Base-by-base conservation (phyloP, 176 grass and related monocot species). In the Stipa capillata region DNA sequence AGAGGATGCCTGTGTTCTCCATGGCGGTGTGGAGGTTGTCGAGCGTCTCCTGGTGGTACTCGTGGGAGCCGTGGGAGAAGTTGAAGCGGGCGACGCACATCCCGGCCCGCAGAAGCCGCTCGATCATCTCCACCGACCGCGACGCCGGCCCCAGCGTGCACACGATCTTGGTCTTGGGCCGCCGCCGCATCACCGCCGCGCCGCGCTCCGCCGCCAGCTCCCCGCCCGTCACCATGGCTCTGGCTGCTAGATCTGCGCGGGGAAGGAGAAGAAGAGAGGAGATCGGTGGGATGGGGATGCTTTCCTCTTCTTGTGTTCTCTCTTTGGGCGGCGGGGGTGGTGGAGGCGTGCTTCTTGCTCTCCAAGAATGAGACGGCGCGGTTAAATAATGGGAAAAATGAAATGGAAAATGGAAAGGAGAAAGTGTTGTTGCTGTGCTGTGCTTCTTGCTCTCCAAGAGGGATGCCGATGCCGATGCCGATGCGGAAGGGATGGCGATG, bases 31-130 rank as follows among this genome's bases (percentile, higher is more conserved):
- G 87, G 48, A 97, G 80, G 86, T 97, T 97, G 54, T 92, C 76
- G 78, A 97, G 94, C 79, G 89, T 94, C 79, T 88, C 91, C 91
- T 97, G 94, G 79, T 97, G 94, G 91, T 97, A 97, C 18, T 84
- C 94, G 82, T 94, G 91, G 9, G 91, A 92, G 31, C 94, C 91
- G 76, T 97, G 94, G 24, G 94, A 97, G 85, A 97, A 97, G 80
- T 97, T 97, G 89, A 97, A 97, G 51, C 94, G 81, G 7, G 91
- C 94, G 42, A 97, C 94, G 83, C 88, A 90, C 94, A 97, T 94
- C 15, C 94, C 94, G 10, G 94, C 94, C 41, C 87, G 85, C 0
- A 97, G 89, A 24, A 97, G 87, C 53, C 83, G 86, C 67, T 84
- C 85, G 84, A 91, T 59, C 94, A 94, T 94, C 48, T 87, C 87